phyloP scores from a whole-genome alignment of 352 stramenopile species.

The Phytophthora podocarpi region DNA sequence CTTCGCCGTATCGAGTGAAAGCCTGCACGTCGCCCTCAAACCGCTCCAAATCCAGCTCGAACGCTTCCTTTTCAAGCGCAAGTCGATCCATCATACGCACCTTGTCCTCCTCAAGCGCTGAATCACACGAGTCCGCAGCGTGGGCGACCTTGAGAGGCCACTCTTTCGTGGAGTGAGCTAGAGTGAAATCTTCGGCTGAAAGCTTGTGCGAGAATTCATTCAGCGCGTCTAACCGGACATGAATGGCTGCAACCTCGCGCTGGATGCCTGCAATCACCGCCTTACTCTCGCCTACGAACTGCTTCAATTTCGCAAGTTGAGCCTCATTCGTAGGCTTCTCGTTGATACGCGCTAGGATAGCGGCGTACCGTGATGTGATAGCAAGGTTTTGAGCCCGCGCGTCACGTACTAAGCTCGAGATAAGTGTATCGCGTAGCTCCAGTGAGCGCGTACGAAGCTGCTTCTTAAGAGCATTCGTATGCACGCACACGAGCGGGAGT shows the following conservation, averaged over 20 bases:
- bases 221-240: conserved; percentile 73
- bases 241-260: conserved; percentile 76
- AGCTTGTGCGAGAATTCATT: conserved; percentile 88
- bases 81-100: conserved; percentile 95
- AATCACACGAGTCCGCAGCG: conserved; percentile 85
- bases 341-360: conserved; percentile 89
- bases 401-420: conserved; percentile 83
- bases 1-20: conserved; percentile 90
- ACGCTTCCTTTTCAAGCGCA: conserved; percentile 90
- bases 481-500: conserved; percentile 84
- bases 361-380: conserved; percentile 90
- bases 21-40: conserved; percentile 90
- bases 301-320: conserved; percentile 89
- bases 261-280: conserved; percentile 76
- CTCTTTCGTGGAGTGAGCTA: conserved; percentile 91
- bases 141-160: conserved; percentile 84
- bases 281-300: conserved; percentile 89
- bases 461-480: conserved; percentile 66
- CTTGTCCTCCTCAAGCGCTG: conserved; percentile 91
- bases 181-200: conserved; percentile 87
- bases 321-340: conserved; percentile 93
- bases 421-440: conserved; percentile 76
- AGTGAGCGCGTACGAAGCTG: conserved; percentile 73
- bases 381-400: conserved; percentile 83
- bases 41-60: conserved; percentile 82